phyloP scores from a whole-genome alignment of 495 filamentous ascomycete genomes.

The Choiromyces venosus region DNA sequence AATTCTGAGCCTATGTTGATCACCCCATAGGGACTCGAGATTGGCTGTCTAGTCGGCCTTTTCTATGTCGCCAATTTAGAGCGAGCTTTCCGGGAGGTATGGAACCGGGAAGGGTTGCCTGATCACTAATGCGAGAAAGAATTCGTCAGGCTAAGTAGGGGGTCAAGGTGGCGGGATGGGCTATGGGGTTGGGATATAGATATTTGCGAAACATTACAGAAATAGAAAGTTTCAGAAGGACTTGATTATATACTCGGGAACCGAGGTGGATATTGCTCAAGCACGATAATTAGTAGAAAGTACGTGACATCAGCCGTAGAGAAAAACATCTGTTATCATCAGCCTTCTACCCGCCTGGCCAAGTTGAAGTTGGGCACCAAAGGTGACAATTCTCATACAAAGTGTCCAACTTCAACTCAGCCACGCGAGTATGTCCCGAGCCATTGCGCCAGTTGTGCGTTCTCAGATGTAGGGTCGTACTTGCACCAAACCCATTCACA shows the following conservation, averaged over 20 bases:
- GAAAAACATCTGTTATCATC: background rate
- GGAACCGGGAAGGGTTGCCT: background rate
- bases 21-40: background rate
- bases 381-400: too few relatives aligned
- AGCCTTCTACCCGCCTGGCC: too few relatives aligned
- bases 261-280: background rate
- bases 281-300: background rate
- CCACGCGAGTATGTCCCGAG: too few relatives aligned
- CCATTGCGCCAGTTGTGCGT: background rate
- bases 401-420: too few relatives aligned
- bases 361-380: too few relatives aligned
- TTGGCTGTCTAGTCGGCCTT: background rate
- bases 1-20: background rate
- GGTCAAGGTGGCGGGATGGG: background rate
- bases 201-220: background rate
- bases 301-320: background rate
- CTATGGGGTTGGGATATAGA: background rate
- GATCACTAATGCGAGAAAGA: background rate
- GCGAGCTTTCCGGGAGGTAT: background rate
- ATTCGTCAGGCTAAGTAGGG: background rate
- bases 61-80: background rate
- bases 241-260: too few relatives aligned
- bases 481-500: background rate
- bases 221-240: background rate
- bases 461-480: background rate